Evolutionary conservation across 768 basidiomycete species (phyloP).

Genomic region (Leccinum incarnatum): DNA sequence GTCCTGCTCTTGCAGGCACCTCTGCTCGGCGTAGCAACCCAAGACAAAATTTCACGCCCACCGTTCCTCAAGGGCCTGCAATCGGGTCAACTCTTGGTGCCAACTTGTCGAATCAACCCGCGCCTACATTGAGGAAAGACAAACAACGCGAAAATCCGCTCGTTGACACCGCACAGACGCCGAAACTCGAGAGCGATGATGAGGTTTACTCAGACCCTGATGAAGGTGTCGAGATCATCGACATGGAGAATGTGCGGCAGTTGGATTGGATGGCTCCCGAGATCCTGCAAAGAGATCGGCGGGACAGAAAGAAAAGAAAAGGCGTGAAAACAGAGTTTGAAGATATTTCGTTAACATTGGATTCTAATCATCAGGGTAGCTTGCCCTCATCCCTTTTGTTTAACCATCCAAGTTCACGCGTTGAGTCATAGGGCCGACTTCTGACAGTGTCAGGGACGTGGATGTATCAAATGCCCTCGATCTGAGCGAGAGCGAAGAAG

Average conservation of each 20-base stretch:
- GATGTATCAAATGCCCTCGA: constrained; percentile 61
- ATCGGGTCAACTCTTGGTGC: constrained; percentile 43
- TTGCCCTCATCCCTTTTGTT: constrained; percentile 4
- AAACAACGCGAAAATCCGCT: constrained; percentile 30
- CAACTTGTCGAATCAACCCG: constrained; percentile 47
- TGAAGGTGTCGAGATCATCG: constrained; percentile 83
- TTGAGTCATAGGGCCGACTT: constrained; percentile 5
- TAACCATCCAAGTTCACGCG: neutral
- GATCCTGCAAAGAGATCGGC: constrained; percentile 52
- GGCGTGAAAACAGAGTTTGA: constrained; percentile 45
- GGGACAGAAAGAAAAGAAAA: constrained; percentile 36
- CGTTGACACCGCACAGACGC: constrained; percentile 22
- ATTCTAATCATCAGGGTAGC: constrained; percentile 34
- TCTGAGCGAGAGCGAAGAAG: constrained; percentile 73
- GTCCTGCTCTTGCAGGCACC: constrained; percentile 66
- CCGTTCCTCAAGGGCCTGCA: constrained; percentile 39
- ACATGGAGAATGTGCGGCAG: constrained; percentile 71
- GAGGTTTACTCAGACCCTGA: constrained; percentile 86
- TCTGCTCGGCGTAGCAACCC: constrained; percentile 48
- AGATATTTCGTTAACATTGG: constrained; percentile 29
- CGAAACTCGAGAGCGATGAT: constrained; percentile 46
- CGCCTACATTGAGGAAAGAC: constrained; percentile 50
- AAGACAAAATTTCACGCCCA: constrained; percentile 56
- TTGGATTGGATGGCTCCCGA: constrained; percentile 93
- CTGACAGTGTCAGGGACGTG: constrained; percentile 28